Evolutionary conservation across 805 yeast species (phyloP), one percentile per base, ranked within the genome.

Genomic region (Yarrowia hollandica): DNA sequence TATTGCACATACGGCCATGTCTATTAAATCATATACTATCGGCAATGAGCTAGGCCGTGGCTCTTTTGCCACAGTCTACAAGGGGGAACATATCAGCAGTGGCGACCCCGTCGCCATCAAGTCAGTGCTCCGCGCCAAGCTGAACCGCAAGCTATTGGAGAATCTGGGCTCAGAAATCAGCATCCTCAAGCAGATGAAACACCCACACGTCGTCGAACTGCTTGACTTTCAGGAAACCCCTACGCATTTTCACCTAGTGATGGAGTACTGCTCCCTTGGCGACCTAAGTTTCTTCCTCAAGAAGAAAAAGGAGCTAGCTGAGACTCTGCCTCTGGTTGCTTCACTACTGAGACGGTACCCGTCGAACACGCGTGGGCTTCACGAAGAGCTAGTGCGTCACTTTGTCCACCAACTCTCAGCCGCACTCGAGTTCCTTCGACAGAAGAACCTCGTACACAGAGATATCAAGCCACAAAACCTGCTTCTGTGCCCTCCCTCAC

Each of bases 221-320:
- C 73, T 88, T 61, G 98, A 92, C 68, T 90, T 90, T 68, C 83
- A 83, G 61, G 86, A 89, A 68, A 86, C 96, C 1, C 68, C 71
- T 33, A 71, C 83, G 10, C 89, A 91, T 71, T 89, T 90, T 75
- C 92, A 90, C 69, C 75, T 94, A 63, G 84, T 92, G 15, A 94
- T 94, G 97, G 98, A 94, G 71, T 94, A 90, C 74, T 94, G 99
- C 71, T 84, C 97, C 0, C 76, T 94, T 69, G 99, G 99, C 12
- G 99, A 94, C 73, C 78, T 94, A 62, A 88, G 96, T 0, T 88
- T 84, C 67, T 86, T 94, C 65, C 91, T 94, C 60, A 82, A 88
- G 67, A 84, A 83, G 68, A 79, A 91, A 67, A 81, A 81, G 64
- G 90, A 86, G 69, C 75, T 90, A 50, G 80, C 82, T 33, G 78